Percentiles rank a stretch among this genome's conserved stretches.
Evolutionary conservation across 140 eudicot species (phyloP).

Genomic region (Cichorium intybus): DNA sequence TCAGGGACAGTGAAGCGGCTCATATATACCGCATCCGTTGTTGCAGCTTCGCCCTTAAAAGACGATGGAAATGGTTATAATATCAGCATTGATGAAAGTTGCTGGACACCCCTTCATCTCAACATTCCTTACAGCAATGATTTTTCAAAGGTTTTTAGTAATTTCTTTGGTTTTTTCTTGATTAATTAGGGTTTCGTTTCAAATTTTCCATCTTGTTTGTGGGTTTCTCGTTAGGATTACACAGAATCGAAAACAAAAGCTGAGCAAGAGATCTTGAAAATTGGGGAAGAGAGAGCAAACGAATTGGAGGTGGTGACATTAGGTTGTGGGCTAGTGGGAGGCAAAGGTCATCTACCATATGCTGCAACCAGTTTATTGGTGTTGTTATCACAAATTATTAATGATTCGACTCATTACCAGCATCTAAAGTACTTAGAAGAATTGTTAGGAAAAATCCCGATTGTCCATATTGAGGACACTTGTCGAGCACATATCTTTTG

Average conservation of each 20-base stretch:
- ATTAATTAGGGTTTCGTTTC: neutral
- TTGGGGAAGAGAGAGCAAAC: neutral
- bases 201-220: neutral
- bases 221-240: constrained; percentile 22
- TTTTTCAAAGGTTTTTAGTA: neutral
- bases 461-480: constrained; percentile 47
- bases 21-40: constrained; percentile 49
- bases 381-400: constrained; percentile 22
- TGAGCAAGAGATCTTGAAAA: constrained; percentile 42
- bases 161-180: neutral
- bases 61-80: constrained; percentile 49
- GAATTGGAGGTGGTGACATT: constrained; percentile 47
- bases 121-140: constrained; percentile 21
- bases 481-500: constrained; percentile 47
- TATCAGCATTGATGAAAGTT: constrained; percentile 46
- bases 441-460: constrained; percentile 39
- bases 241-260: constrained; percentile 34
- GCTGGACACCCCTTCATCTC: constrained; percentile 57
- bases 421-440: constrained; percentile 37
- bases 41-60: constrained; percentile 57
- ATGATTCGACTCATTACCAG: neutral
- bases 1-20: constrained; percentile 55
- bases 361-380: neutral
- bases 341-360: constrained; percentile 15
- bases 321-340: constrained; percentile 54